phyloP scores from a whole-genome alignment of 768 basidiomycete genomes.

The Cyclocybe aegerita region DNA sequence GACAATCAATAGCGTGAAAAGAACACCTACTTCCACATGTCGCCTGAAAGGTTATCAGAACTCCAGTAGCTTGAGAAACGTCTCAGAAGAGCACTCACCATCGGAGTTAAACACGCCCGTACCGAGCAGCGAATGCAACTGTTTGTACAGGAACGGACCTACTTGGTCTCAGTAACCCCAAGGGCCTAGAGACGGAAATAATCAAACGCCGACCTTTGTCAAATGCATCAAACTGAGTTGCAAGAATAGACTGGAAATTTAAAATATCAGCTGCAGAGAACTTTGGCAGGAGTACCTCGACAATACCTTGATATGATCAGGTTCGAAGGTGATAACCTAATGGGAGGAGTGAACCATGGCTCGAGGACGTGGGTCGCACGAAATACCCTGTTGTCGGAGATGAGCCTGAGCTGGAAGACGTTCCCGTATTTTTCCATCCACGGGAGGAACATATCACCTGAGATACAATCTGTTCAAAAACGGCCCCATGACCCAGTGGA shows the following conservation, averaged over 20 bases:
- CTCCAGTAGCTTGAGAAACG: not conserved
- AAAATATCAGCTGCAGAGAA: no score
- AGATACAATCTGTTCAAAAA: no score
- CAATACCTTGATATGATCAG: constrained; percentile 4
- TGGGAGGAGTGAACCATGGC: not conserved
- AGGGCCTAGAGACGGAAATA: not conserved
- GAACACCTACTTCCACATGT: constrained; percentile 11
- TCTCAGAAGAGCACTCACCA: not conserved
- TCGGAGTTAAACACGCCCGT: constrained; percentile 8
- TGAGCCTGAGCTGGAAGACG: not conserved
- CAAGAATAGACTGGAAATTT: not conserved
- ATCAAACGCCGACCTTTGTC: constrained; percentile 1
- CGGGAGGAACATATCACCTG: not conserved
- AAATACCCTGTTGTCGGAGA: not conserved
- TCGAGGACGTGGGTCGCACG: not conserved
- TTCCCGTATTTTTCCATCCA: not conserved
- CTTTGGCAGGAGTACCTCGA: no score
- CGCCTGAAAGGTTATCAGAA: not conserved
- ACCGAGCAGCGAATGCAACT: constrained; percentile 2
- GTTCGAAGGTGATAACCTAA: constrained; percentile 5
- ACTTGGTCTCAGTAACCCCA: not conserved
- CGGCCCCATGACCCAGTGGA: no score
- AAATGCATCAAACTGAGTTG: constrained; percentile 6
- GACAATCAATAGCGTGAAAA: not conserved
- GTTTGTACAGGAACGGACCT: not conserved